phyloP scores from a whole-genome alignment of 306 rosid genomes.

The Pyrus pyrifolia region DNA sequence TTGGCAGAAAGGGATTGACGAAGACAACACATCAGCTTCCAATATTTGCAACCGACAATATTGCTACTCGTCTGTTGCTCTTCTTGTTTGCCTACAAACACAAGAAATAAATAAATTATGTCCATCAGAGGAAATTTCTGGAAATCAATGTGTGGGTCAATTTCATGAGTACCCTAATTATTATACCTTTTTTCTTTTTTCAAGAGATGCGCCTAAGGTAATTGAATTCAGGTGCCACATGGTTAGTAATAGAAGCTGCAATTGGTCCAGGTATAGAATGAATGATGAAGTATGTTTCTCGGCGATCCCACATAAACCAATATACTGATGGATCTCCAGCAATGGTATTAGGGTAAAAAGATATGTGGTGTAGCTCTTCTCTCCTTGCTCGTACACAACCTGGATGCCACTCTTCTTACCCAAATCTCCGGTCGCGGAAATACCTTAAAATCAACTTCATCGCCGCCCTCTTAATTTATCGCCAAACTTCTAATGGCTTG shows the following conservation, averaged over 20 bases:
- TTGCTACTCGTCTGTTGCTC: too few species aligned
- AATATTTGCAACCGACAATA: too few species aligned
- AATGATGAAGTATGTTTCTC: neutral
- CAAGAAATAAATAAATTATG: too few species aligned
- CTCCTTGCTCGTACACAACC: neutral
- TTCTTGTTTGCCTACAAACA: too few species aligned
- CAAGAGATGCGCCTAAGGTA: neutral
- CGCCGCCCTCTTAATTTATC: neutral
- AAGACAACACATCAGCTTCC: too few species aligned
- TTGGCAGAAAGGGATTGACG: too few species aligned
- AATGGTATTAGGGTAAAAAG: neutral
- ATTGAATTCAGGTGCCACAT: neutral
- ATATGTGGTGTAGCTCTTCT: neutral
- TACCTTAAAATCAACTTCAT: neutral
- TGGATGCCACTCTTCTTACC: neutral
- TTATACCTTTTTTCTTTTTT: too few species aligned
- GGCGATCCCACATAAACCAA: neutral
- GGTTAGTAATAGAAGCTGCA: neutral
- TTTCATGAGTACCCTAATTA: too few species aligned
- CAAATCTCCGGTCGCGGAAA: neutral
- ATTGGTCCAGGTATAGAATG: neutral
- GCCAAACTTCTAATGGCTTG: neutral
- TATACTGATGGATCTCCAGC: neutral
- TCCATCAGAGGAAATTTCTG: too few species aligned
- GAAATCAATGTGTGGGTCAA: too few species aligned